Conservation (phyloP, 768 basidiomycete genomes). For the Lentinula aciculospora region DNA sequence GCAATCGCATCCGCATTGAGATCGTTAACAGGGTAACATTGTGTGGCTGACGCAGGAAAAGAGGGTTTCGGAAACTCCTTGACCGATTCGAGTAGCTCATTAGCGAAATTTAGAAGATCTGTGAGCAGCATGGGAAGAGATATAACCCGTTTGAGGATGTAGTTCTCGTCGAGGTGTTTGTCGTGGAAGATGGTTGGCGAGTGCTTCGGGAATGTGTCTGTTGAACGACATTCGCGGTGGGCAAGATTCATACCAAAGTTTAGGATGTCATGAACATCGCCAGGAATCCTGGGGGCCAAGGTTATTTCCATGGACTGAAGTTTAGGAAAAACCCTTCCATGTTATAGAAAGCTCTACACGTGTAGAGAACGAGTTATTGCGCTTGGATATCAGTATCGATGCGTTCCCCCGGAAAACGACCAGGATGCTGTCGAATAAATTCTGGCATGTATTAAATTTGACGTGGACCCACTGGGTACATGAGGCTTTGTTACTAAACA, state of each 20-base stretch:
- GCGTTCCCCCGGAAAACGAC: not conserved
- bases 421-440: not conserved
- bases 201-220: not conserved
- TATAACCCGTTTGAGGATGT: not conserved
- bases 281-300: not conserved
- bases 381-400: not conserved
- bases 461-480: not conserved
- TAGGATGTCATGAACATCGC: not conserved
- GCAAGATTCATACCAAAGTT: not conserved
- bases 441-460: not conserved
- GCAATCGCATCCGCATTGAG: not conserved
- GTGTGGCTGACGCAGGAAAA: not conserved
- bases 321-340: not conserved
- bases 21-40: not conserved
- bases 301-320: not conserved
- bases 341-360: not conserved
- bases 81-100: not conserved
- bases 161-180: not conserved
- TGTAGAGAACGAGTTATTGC: not conserved
- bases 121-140: not conserved
- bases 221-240: not conserved
- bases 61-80: not conserved
- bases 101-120: not conserved
- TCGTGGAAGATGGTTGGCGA: not conserved
- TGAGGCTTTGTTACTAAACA: not conserved